Percentiles rank a stretch among this genome's conserved stretches.
phyloP scores from a whole-genome alignment of 768 basidiomycete genomes.

The Leucocoprinus sp. region DNA sequence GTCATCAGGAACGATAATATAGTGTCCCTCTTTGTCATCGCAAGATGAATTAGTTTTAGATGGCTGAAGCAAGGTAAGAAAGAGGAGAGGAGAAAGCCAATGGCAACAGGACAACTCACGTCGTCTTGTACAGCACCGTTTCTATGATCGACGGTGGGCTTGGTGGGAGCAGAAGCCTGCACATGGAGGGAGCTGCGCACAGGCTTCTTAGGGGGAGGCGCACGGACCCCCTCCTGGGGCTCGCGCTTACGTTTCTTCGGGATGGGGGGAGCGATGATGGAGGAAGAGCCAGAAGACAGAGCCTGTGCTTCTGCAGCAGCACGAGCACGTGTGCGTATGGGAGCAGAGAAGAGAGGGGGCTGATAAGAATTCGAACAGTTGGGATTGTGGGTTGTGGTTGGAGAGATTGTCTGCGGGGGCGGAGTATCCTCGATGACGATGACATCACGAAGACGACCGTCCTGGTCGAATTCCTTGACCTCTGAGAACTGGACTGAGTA shows the following conservation, averaged over 20 bases:
- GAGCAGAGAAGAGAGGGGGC: constrained; percentile 65
- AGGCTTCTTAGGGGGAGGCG: constrained; percentile 57
- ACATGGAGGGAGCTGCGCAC: constrained; percentile 42
- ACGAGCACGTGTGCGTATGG: constrained; percentile 76
- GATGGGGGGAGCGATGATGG: constrained; percentile 62
- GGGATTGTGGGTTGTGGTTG: constrained; percentile 62
- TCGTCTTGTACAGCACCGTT: constrained; percentile 60
- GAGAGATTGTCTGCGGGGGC: constrained; percentile 72
- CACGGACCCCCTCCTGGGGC: constrained; percentile 62
- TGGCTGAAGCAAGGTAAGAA: constrained; percentile 33
- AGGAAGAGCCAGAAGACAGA: constrained; percentile 60
- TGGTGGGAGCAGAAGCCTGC: constrained; percentile 40
- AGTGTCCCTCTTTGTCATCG: constrained; percentile 99
- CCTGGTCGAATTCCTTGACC: constrained; percentile 76
- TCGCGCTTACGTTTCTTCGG: constrained; percentile 84
- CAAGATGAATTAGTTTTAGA: constrained; percentile 66
- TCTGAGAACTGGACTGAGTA: constrained; percentile 83
- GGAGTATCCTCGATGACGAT: constrained; percentile 93
- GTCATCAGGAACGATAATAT: constrained; percentile 89
- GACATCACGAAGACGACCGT: constrained; percentile 73
- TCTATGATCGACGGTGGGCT: constrained; percentile 65
- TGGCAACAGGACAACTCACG: constrained; percentile 35
- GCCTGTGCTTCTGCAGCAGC: constrained; percentile 83
- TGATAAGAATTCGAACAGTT: constrained; percentile 76
- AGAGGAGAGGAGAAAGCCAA: too few species aligned